These are phyloP conservation scores for Clavispora carvajalis DNA, from an alignment of 805 yeast species.

Conservation along the genomic window DNA sequence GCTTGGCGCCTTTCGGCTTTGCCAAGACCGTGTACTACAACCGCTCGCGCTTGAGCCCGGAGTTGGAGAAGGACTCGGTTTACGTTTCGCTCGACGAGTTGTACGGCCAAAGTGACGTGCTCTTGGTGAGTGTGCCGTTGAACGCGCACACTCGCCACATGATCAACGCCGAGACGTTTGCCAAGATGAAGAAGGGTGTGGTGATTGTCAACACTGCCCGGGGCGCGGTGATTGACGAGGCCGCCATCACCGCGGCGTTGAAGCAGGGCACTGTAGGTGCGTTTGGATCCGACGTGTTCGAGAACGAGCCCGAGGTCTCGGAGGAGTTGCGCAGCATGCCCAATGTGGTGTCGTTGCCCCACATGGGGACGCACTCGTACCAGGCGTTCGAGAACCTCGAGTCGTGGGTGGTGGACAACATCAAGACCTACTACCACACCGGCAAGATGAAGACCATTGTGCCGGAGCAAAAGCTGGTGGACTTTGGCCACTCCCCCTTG, in stretches of 20 bases:
- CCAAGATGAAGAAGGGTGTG: constrained; percentile 73
- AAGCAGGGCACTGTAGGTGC: constrained; percentile 60
- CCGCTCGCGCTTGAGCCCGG: constrained; percentile 53
- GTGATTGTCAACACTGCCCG: constrained; percentile 81
- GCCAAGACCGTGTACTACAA: constrained; percentile 66
- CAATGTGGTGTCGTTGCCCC: constrained; percentile 76
- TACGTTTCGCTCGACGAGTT: constrained; percentile 71
- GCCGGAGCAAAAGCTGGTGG: constrained; percentile 59
- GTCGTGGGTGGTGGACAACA: constrained; percentile 66
- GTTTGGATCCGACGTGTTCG: constrained; percentile 74
- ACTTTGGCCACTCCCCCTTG: constrained; percentile 18
- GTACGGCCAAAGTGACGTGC: constrained; percentile 56
- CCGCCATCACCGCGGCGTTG: constrained; percentile 49
- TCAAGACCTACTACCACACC: constrained; percentile 47
- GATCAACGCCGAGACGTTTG: constrained; percentile 54
- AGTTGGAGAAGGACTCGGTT: constrained; percentile 63
- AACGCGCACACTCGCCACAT: constrained; percentile 67
- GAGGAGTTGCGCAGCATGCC: constrained; percentile 57
- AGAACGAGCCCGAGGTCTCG: constrained; percentile 67
- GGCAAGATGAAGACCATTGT: constrained; percentile 73
- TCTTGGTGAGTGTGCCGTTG: constrained; percentile 74
- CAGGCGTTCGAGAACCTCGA: constrained; percentile 83
- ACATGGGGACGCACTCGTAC: constrained; percentile 76
- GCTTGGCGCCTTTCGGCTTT: constrained; percentile 75
- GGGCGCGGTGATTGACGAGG: constrained; percentile 76